A percentile compares a stretch with the other conserved stretches of the same genome.
These are phyloP conservation scores for Blumeria hordei DNA, from an alignment of 2,329 filamentous ascomycete species.

Conservation along the genomic window DNA sequence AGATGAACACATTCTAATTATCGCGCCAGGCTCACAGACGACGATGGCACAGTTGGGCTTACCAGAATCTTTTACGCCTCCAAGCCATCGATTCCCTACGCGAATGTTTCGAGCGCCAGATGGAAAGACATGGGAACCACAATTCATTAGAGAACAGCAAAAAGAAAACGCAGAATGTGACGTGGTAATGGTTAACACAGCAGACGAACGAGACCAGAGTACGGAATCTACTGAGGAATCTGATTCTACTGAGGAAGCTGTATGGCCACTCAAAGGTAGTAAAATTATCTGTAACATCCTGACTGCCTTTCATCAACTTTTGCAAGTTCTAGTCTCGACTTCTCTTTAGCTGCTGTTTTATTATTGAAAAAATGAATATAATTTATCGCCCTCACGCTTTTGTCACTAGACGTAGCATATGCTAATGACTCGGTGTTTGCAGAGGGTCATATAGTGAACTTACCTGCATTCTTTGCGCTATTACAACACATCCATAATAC, in stretches of 20 bases:
- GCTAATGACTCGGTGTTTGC: slow-evolving; percentile 4
- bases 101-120: slow-evolving; percentile 76
- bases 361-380: slow-evolving; percentile 1
- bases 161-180: slow-evolving; percentile 17
- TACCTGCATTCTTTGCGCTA: slow-evolving; percentile 82
- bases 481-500: slow-evolving; percentile 78
- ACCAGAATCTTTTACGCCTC: slow-evolving; percentile 41
- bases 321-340: background rate
- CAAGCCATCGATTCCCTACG: slow-evolving; percentile 65
- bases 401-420: background rate
- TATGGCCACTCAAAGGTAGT: slow-evolving; percentile 53
- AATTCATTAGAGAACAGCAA: slow-evolving; percentile 46
- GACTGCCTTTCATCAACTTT: slow-evolving; percentile 1
- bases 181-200: slow-evolving; percentile 13
- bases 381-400: background rate
- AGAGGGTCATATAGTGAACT: slow-evolving; percentile 66
- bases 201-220: slow-evolving; percentile 17
- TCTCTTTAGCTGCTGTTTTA: background rate
- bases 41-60: slow-evolving; percentile 15
- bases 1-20: slow-evolving; percentile 16
- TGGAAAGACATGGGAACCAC: slow-evolving; percentile 56
- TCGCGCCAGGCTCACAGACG: slow-evolving; percentile 21
- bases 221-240: slow-evolving; percentile 73
- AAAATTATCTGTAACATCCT: too few relatives aligned
- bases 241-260: slow-evolving; percentile 65